These are phyloP conservation scores for Starmerella asiatica DNA, from an alignment of 805 yeast genomes.

Conservation along the genomic window DNA sequence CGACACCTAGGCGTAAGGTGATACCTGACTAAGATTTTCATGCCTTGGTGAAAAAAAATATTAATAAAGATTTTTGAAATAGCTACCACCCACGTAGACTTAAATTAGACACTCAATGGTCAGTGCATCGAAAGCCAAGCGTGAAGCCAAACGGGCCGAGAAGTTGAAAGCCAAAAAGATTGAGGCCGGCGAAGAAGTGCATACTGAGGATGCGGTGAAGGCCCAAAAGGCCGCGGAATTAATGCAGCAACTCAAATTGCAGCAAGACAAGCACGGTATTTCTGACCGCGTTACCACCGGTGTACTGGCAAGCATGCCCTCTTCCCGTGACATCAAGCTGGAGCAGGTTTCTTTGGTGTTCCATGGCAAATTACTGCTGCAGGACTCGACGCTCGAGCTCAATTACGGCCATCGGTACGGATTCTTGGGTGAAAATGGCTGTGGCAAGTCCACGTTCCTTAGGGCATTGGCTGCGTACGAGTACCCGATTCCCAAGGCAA, in stretches of 20 bases:
- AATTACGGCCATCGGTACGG: constrained; percentile 98
- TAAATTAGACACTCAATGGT: constrained; percentile 25
- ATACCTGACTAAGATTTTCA: no score
- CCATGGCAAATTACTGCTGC: constrained; percentile 94
- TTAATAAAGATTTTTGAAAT: no score
- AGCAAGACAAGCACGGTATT: constrained; percentile 83
- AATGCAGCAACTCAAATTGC: constrained; percentile 77
- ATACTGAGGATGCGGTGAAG: constrained; percentile 29
- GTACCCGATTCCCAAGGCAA: constrained; percentile 82
- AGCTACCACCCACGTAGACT: no score
- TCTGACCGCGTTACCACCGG: constrained; percentile 98
- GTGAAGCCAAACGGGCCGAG: constrained; percentile 92
- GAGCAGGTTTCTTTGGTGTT: constrained; percentile 81
- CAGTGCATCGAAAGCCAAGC: constrained; percentile 92
- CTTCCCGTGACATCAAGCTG: constrained; percentile 88
- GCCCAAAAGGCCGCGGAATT: constrained; percentile 38
- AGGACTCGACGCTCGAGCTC: constrained; percentile 82
- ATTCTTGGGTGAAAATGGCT: constrained; percentile 94
- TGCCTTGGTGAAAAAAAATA: no score
- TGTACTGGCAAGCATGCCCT: constrained; percentile 74
- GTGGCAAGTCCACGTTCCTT: constrained; percentile 94
- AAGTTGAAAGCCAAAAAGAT: constrained; percentile 59
- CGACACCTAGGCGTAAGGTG: no score
- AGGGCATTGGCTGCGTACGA: constrained; percentile 92
- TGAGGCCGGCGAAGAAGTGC: constrained; percentile 36